A percentile compares a stretch with the other conserved stretches of the same genome.
These are phyloP conservation scores for Neonectria hederae DNA, from an alignment of 2,329 filamentous ascomycete genomes.

Conservation along the genomic window DNA sequence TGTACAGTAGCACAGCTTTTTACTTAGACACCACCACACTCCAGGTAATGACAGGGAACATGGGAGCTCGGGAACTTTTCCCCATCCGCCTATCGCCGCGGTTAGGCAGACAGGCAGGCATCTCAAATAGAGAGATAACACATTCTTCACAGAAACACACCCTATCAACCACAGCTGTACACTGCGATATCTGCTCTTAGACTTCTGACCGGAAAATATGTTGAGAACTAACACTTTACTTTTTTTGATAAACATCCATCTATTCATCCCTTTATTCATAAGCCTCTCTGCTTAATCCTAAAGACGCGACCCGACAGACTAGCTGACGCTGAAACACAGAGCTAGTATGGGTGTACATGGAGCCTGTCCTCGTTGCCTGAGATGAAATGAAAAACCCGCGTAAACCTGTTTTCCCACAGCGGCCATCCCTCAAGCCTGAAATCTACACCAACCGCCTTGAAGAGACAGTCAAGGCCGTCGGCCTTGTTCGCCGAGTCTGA, in stretches of 20 bases:
- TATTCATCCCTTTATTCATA: not conserved
- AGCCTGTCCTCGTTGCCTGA: too few relatives aligned
- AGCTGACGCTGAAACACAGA: not conserved
- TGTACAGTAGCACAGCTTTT: slow-evolving; percentile 32
- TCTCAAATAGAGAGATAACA: slow-evolving; percentile 25
- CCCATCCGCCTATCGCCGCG: not conserved
- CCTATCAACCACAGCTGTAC: not conserved
- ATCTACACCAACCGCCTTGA: slow-evolving; percentile 3
- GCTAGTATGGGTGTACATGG: not conserved
- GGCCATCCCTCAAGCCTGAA: not conserved
- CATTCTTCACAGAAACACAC: not conserved
- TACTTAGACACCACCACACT: slow-evolving; percentile 33
- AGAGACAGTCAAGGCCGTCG: not conserved
- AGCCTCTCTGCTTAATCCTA: not conserved
- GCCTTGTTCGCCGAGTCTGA: slow-evolving; percentile 3
- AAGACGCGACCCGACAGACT: not conserved
- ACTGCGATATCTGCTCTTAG: too few relatives aligned
- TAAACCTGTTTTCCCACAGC: not conserved
- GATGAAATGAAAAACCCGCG: not conserved
- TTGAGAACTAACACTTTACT: not conserved
- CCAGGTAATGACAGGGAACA: slow-evolving; percentile 10
- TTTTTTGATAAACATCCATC: not conserved
- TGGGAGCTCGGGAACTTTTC: not conserved
- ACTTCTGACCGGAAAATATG: not conserved
- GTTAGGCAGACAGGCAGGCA: slow-evolving; percentile 1